Evolutionary conservation across 1,284 basidiomycete genomes (phyloP).

Genomic region (Boletus smithii): DNA sequence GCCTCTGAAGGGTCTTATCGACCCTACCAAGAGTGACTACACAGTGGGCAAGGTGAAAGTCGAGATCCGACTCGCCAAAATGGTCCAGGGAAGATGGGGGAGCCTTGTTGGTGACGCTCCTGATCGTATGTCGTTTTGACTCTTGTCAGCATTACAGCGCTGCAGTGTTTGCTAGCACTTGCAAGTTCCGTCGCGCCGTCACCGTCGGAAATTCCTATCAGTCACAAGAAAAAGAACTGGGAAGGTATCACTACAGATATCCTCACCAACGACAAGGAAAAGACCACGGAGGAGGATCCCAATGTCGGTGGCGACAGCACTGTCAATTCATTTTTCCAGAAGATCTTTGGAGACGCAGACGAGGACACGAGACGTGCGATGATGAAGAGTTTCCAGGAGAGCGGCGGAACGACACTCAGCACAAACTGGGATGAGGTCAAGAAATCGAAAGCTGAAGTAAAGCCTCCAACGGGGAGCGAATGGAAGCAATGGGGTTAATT

Average conservation of each 20-base stretch:
- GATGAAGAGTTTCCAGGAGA: constrained; percentile 94
- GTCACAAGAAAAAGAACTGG: constrained; percentile 71
- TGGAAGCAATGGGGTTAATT: constrained; percentile 70
- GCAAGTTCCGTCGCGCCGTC: constrained; percentile 35
- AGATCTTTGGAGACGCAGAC: constrained; percentile 83
- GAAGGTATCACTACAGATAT: constrained; percentile 73
- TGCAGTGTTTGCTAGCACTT: constrained; percentile 20
- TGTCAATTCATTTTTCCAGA: constrained; percentile 78
- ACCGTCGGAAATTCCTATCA: constrained; percentile 33
- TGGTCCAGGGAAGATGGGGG: constrained; percentile 68
- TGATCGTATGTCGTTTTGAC: constrained; percentile 52
- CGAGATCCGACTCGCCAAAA: constrained; percentile 69
- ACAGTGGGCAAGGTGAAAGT: constrained; percentile 83
- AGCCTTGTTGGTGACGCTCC: constrained; percentile 68
- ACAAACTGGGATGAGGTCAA: constrained; percentile 91
- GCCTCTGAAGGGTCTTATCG: constrained; percentile 80
- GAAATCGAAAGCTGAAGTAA: constrained; percentile 65
- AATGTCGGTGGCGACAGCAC: constrained; percentile 79
- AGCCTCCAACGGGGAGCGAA: constrained; percentile 79
- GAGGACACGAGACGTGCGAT: constrained; percentile 88
- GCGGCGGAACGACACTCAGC: constrained; percentile 87
- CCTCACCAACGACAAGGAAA: constrained; percentile 60
- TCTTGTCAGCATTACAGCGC: not conserved
- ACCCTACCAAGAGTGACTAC: constrained; percentile 58
- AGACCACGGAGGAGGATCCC: constrained; percentile 65